phyloP scores from a whole-genome alignment of 108 stramenopile genomes.

The Seminavis robusta region DNA sequence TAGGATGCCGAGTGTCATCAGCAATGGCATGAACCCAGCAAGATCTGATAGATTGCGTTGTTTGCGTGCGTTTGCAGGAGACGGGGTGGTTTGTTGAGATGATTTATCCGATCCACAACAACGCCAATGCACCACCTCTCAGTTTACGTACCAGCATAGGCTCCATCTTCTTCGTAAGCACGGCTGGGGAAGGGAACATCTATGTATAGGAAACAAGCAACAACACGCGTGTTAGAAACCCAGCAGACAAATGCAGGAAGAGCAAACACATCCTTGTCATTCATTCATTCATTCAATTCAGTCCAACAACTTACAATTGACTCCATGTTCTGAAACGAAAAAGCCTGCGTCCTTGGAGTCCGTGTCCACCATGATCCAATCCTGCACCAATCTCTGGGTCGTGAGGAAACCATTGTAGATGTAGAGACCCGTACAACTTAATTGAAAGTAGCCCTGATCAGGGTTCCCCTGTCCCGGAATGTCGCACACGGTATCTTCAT shows the following conservation, averaged over 20 bases:
- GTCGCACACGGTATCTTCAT: constrained; percentile 43
- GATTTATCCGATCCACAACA: too few relatives aligned
- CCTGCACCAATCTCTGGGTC: constrained; percentile 66
- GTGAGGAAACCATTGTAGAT: constrained; percentile 75
- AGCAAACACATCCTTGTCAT: too few relatives aligned
- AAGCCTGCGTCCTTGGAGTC: constrained; percentile 30
- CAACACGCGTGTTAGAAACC: too few relatives aligned
- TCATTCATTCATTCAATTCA: too few relatives aligned
- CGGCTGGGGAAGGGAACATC: constrained; percentile 63
- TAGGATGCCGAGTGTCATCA: constrained; percentile 55
- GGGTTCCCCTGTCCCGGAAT: constrained; percentile 28
- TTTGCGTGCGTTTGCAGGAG: too few relatives aligned
- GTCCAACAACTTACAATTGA: too few relatives aligned
- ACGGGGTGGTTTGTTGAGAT: too few relatives aligned
- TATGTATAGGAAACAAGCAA: too few relatives aligned
- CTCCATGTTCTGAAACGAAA: constrained; percentile 45
- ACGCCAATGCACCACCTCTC: too few relatives aligned
- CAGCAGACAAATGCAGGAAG: too few relatives aligned
- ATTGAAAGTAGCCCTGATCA: constrained; percentile 28
- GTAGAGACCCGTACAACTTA: constrained; percentile 70
- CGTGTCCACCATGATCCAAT: constrained; percentile 59
- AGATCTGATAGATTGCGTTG: too few relatives aligned
- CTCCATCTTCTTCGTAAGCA: constrained; percentile 49
- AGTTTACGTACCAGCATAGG: too few relatives aligned
- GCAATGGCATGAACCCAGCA: constrained; percentile 22